These are phyloP conservation scores for Ophiobolus disseminans DNA, from an alignment of 2,329 filamentous ascomycete genomes.

Conservation along the genomic window DNA sequence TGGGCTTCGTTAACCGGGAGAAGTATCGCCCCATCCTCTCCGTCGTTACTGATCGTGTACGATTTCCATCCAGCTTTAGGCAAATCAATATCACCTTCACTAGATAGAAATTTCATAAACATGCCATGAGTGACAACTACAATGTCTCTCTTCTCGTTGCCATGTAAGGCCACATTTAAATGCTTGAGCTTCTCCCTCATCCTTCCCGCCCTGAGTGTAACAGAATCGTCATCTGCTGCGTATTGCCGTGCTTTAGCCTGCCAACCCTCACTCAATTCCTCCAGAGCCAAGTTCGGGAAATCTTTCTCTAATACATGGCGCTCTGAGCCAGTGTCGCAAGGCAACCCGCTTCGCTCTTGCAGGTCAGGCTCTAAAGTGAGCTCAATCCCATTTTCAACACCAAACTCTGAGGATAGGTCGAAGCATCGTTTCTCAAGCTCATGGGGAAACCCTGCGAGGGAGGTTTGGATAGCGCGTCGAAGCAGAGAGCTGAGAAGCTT, in stretches of 20 bases:
- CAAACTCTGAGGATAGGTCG: conserved; percentile 4
- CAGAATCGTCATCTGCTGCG: conserved; percentile 9
- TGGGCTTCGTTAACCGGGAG: neutral
- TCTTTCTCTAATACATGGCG: conserved; percentile 8
- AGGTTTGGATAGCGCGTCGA: conserved; percentile 16
- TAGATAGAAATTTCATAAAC: conserved; percentile 41
- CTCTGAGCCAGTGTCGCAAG: conserved; percentile 16
- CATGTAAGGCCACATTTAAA: conserved; percentile 4
- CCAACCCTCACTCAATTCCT: conserved; percentile 7
- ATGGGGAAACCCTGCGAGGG: conserved; percentile 11
- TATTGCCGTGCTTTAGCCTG: conserved; percentile 10
- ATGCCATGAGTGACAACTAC: conserved; percentile 42
- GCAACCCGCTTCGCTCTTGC: conserved; percentile 14
- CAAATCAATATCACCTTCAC: conserved; percentile 35
- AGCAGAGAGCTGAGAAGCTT: conserved; percentile 16
- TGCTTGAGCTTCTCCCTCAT: conserved; percentile 10
- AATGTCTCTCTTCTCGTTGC: conserved; percentile 22
- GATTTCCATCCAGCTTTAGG: conserved; percentile 44
- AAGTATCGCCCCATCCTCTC: conserved; percentile 3
- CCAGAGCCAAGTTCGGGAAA: conserved; percentile 9
- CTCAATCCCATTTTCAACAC: conserved; percentile 11
- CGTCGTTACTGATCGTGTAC: conserved; percentile 24
- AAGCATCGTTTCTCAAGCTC: conserved; percentile 13
- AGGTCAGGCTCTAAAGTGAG: conserved; percentile 12
- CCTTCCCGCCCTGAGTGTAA: conserved; percentile 8